Base-by-base conservation (phyloP, 257 asterid genomes). In the Nicotiana tabacum region DNA sequence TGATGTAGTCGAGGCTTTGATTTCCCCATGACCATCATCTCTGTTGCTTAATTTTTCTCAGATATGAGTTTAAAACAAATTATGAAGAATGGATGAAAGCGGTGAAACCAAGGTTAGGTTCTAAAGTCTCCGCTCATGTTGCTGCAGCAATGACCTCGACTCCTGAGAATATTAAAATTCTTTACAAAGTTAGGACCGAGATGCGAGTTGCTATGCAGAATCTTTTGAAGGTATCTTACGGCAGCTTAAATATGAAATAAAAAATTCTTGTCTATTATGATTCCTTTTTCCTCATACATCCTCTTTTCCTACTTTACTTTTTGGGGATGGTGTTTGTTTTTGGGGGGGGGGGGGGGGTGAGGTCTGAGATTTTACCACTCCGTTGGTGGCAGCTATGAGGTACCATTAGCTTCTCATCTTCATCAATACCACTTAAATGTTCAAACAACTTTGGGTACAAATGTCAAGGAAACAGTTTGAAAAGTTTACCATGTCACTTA, bases 11-110 rank as follows among this genome's bases (percentile, higher is more conserved):
- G 43, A 58, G 55, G 80, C 81, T 69, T 9, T 15, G 29, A 21
- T 27, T 53, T 35, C 80, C 12, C 69, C 43, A 82, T 84, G 80
- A 82, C 85, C 51, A 32, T 33, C 10, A 16, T 77, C 57, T 60
- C 80, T 51, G 80, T 48, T 74, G 43, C 64, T 74, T 74, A 27
- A 29, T 51, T 66, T 78, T 84, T 88, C 85, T 51, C 98, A 96
- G 99, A 56, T 86, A 92, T 35, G 99, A 94, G 89, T 96, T 94
- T 90, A 94, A 88, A 87, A 90, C 91, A 80, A 92, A 93, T 91
- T 91, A 93, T 81, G 98, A 90, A 86, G 99, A 88, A 86, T 94
- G 99, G 99, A 77, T 91, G 65, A 91, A 85, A 82, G 88, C 94
- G 58, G 93, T 86, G 83, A 94, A 94, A 88, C 94, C 94, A 77